These are phyloP conservation scores for Calamus simplicifolius DNA, from an alignment of 176 grass and related monocot species.

Conservation along the genomic window DNA sequence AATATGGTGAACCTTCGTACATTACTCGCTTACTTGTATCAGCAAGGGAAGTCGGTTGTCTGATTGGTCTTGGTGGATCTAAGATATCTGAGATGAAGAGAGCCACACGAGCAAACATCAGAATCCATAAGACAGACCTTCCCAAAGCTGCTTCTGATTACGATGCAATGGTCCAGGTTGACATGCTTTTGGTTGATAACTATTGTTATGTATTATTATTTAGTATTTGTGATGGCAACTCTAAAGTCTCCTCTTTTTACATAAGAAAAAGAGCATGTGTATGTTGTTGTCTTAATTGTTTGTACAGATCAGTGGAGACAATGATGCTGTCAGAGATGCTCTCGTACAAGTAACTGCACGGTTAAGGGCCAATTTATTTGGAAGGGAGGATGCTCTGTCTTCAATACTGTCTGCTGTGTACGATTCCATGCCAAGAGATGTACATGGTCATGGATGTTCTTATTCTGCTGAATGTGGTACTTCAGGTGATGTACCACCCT, in stretches of 20 bases:
- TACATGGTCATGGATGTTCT: constrained; percentile 41
- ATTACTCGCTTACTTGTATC: constrained; percentile 85
- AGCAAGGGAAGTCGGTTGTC: constrained; percentile 77
- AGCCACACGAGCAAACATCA: constrained; percentile 70
- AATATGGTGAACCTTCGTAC: constrained; percentile 48
- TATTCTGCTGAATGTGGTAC: constrained; percentile 60
- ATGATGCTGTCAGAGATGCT: constrained; percentile 69
- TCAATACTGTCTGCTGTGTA: constrained; percentile 50
- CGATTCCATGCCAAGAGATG: constrained; percentile 42
- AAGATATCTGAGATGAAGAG: constrained; percentile 90
- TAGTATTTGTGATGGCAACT: not conserved
- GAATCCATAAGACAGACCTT: constrained; percentile 82
- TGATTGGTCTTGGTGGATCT: constrained; percentile 92
- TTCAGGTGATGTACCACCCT: constrained; percentile 45
- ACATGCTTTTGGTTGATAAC: not conserved
- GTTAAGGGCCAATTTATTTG: constrained; percentile 96
- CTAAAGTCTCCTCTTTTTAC: not conserved
- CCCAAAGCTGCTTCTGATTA: constrained; percentile 88
- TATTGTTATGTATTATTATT: not conserved
- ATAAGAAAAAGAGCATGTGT: not conserved
- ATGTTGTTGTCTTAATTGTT: constrained; percentile 1
- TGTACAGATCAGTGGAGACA: constrained; percentile 69
- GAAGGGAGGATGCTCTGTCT: constrained; percentile 72
- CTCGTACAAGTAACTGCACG: constrained; percentile 84
- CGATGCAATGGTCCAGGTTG: constrained; percentile 96